Conservation (phyloP, 768 basidiomycete genomes). For the Lactarius sp. region DNA sequence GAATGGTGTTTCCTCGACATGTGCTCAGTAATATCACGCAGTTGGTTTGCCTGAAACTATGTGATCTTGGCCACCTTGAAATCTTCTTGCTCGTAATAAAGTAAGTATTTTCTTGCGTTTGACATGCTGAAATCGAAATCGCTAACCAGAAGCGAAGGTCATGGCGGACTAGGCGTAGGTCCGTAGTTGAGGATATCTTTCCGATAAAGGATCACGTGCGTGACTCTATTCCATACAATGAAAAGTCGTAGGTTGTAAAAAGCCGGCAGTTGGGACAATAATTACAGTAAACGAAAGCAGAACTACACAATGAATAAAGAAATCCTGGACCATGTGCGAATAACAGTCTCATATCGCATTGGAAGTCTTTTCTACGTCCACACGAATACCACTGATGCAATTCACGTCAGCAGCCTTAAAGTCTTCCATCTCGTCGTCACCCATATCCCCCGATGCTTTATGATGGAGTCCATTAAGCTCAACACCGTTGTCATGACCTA, state of each 20-base stretch:
- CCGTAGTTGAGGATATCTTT: neutral
- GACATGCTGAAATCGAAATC: neutral
- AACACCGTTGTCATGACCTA: constrained; percentile 17
- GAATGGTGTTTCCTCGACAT: too few species aligned
- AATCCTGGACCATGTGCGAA: neutral
- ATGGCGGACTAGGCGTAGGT: too few species aligned
- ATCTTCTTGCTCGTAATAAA: too few species aligned
- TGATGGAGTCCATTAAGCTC: constrained; percentile 27
- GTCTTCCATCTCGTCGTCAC: constrained; percentile 29
- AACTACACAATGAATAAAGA: neutral
- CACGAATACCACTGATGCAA: constrained; percentile 43
- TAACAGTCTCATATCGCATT: constrained; percentile 38
- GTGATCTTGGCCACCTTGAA: too few species aligned
- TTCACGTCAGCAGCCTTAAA: constrained; percentile 25
- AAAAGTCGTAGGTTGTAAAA: neutral
- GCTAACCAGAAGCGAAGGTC: too few species aligned
- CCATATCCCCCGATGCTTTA: constrained; percentile 34
- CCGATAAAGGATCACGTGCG: neutral
- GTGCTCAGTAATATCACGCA: too few species aligned
- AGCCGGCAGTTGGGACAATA: neutral
- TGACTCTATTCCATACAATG: neutral
- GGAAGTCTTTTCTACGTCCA: constrained; percentile 59
- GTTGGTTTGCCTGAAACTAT: too few species aligned
- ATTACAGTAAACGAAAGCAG: neutral
- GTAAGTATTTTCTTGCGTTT: neutral